Evolutionary conservation across 2,329 filamentous ascomycete species (phyloP), one percentile per base, ranked within the genome.

Genomic region (Clonostachys sp.): DNA sequence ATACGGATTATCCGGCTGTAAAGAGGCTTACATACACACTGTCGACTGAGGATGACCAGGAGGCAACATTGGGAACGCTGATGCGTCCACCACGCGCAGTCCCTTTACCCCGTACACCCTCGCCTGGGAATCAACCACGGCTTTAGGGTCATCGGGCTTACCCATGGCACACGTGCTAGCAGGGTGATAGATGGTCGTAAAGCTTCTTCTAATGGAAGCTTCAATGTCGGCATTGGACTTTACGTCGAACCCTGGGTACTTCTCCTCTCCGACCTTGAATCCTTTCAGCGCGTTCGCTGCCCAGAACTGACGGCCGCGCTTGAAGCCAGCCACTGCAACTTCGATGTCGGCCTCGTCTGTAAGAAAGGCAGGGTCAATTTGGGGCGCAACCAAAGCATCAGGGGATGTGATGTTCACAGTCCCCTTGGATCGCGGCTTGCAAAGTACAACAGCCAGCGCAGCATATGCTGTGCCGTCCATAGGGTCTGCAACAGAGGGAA

Each of bases 31-130:
- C 45, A 17, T 43, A 47, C 45, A 48, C 12, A 49, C 47, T 42
- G 47, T 49, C 33, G 13, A 16, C 4, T 24, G 33, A 34, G 44
- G 47, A 18, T 35, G 33, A 16, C 49, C 47, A 20, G 47, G 49
- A 1, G 62, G 61, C 18, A 63, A 74, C 48, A 66, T 67, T 2
- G 78, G 75, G 51, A 77, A 83, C 4, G 73, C 68, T n/a, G 67
- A 72, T 3, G 77, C 79, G 63, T 83, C 80, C 3, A 83, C 79
- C 12, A 82, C 80, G 17, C 80, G 66, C 46, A 83, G 60, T 0
- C 73, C 72, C 3, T 67, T 58, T 1, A 80, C 72, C 5, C 76
- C 77, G 18, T 71, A 63, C 3, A 83, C 78, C 14, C 70, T 65
- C 57, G 80, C 80, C 47, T 72, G 65, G 0, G 61, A 65, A 55